Percentiles rank a stretch among this genome's conserved stretches.
Evolutionary conservation across 495 filamentous ascomycete genomes (phyloP).

Genomic region (Trichoderma gamsii): DNA sequence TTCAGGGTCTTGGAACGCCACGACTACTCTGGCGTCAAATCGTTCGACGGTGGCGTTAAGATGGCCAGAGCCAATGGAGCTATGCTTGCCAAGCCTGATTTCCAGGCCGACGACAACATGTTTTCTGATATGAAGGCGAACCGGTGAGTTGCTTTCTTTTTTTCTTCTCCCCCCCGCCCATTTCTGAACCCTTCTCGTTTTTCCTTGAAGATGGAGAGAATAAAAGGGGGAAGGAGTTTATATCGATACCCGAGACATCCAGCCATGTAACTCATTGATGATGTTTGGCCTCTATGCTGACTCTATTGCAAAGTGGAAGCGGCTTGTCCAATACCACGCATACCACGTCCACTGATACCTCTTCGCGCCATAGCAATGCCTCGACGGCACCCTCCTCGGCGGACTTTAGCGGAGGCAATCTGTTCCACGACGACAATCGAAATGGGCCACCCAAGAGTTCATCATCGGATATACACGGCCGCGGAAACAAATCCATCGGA

Average conservation of each 20-base stretch:
- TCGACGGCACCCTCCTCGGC: conserved; percentile 69
- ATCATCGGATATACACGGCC: background rate
- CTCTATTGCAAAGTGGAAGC: conserved; percentile 46
- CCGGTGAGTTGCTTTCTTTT: conserved; percentile 36
- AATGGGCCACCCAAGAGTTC: conserved; percentile 1
- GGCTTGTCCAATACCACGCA: conserved; percentile 61
- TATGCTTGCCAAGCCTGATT: conserved; percentile 21
- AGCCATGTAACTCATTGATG: background rate
- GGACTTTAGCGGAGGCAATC: conserved; percentile 39
- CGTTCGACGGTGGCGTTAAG: conserved; percentile 37
- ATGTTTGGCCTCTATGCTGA: conserved; percentile 19
- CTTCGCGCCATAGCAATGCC: conserved; percentile 64
- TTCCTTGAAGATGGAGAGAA: conserved; percentile 10
- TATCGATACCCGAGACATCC: background rate
- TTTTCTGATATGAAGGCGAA: conserved; percentile 49
- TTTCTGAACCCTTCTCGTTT: background rate
- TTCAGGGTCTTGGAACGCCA: conserved; percentile 45
- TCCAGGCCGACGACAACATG: conserved; percentile 48
- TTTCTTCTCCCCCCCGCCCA: too few species aligned
- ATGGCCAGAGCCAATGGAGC: conserved; percentile 24
- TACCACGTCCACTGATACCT: conserved; percentile 56
- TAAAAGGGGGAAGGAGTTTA: background rate
- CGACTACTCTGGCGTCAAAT: conserved; percentile 32
- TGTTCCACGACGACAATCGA: conserved; percentile 3
- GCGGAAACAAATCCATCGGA: conserved; percentile 27